A percentile compares a stretch with the other conserved stretches of the same genome.
Evolutionary conservation across 2,329 filamentous ascomycete species (phyloP).

Genomic region (Epichloe uncinata): DNA sequence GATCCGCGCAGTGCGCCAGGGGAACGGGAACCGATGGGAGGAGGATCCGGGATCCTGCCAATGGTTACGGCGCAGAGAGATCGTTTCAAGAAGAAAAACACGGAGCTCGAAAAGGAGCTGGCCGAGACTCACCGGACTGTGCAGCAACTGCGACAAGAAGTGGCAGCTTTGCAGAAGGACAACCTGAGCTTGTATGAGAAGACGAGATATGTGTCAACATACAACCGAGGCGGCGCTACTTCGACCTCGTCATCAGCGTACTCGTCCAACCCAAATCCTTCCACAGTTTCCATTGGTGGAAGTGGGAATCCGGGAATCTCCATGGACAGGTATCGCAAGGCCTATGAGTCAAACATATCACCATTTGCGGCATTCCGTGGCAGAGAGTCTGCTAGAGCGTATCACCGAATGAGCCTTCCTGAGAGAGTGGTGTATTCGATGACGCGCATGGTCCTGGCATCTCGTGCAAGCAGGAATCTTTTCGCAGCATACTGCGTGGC

Average conservation of each 20-base stretch:
- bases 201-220: constrained; percentile 89
- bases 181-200: constrained; percentile 96
- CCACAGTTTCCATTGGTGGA: constrained; percentile 49
- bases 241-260: constrained; percentile 53
- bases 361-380: constrained; percentile 92
- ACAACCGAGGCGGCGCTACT: constrained; percentile 57
- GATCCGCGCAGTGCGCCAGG: constrained; percentile 45
- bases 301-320: constrained; percentile 46
- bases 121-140: constrained; percentile 72
- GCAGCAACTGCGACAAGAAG: constrained; percentile 77
- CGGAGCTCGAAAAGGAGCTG: constrained; percentile 79
- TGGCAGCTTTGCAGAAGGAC: constrained; percentile 86
- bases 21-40: constrained; percentile 50
- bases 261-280: constrained; percentile 59
- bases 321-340: constrained; percentile 75
- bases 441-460: constrained; percentile 81
- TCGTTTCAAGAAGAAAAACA: constrained; percentile 93
- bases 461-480: constrained; percentile 77
- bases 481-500: constrained; percentile 88
- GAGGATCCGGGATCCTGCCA: constrained; percentile 79
- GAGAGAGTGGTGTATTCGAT: constrained; percentile 85
- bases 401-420: constrained; percentile 84
- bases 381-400: constrained; percentile 80
- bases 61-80: constrained; percentile 98
- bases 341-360: constrained; percentile 90